Evolutionary conservation across 495 filamentous ascomycete genomes (phyloP), one percentile per base, ranked within the genome.

Genomic region (Neurospora sp.): DNA sequence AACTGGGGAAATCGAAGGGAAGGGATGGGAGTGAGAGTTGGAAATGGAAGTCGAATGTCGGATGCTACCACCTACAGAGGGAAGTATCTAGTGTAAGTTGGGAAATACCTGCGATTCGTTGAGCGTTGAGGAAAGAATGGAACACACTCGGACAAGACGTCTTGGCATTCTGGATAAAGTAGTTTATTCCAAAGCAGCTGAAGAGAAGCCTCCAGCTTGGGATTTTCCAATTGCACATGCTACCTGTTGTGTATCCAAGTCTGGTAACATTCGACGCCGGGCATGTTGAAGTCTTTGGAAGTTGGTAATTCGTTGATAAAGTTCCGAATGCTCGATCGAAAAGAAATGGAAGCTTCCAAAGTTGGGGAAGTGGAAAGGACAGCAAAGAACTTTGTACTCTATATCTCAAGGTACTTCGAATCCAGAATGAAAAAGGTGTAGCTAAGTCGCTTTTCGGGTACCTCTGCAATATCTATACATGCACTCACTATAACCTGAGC

Each of bases 281-380:
- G 21, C 48, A 13, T 8, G 24, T 4, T 19, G 0, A 66, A 66
- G 28, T 66, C 54, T 59, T 28, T 31, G 54, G 13, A 34, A 31
- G 48, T 59, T 31, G 21, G 48, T 59, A 28, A 59, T 59, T 59
- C 21, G 21, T 31, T 24, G 9, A 62, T 62, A 62, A 62, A 66
- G 6, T 24, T 62, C 54, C 24, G 54, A 19, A 3, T 66, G 21
- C 45, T 54, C 54, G 28, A 34, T 62, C 6, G 42, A 72, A 34
- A 19, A 69, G 28, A 72, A 66, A 72, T 59, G 15, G 70, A 43
- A 71, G 70, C 24, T 66, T 66, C 54, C 54, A 66, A 66, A 15
- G 48, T 17, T 62, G 54, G 34, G 34, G 34, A 42, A 70, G 17
- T n/a, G 21, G 4, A 72, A 66, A 36, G 54, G n/a, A 59, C 43